Percentiles rank a stretch among this genome's conserved stretches.
Evolutionary conservation across 352 stramenopile species (phyloP).

Genomic region (Pythium sukuiense): DNA sequence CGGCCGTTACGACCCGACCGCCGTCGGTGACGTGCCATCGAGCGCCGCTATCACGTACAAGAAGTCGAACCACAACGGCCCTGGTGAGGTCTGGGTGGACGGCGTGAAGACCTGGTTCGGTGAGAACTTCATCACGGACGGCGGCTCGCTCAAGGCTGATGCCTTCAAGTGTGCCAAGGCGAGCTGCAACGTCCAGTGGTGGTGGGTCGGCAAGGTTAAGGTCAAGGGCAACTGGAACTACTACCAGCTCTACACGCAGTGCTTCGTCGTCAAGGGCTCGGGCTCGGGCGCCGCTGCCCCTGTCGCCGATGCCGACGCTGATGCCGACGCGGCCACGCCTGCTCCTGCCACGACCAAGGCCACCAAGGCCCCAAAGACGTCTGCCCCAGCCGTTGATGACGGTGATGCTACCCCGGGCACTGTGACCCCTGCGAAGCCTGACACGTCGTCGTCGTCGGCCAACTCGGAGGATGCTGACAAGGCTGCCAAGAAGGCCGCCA

Average conservation of each 20-base stretch:
- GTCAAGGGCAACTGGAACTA: constrained; percentile 30
- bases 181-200: constrained; percentile 26
- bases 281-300: neutral
- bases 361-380: neutral
- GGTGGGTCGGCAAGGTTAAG: constrained; percentile 30
- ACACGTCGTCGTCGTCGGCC: neutral
- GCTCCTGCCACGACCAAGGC: neutral
- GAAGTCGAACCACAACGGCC: constrained; percentile 33
- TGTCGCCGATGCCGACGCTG: neutral
- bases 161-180: constrained; percentile 26
- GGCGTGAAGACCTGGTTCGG: constrained; percentile 23
- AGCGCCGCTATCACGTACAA: constrained; percentile 28
- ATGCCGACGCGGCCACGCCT: neutral
- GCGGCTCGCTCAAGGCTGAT: constrained; percentile 15
- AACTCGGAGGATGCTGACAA: neutral
- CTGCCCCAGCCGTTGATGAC: neutral
- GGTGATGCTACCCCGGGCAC: constrained; percentile 13
- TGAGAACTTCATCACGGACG: constrained; percentile 28
- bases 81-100: constrained; percentile 28
- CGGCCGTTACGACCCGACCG: constrained; percentile 24
- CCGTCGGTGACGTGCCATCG: constrained; percentile 17
- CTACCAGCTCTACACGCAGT: constrained; percentile 33
- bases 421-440: neutral
- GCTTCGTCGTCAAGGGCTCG: constrained; percentile 27
- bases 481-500: constrained; percentile 9